These are phyloP conservation scores for Amaranthus palmeri DNA, from an alignment of 148 eudicot species.

Conservation along the genomic window DNA sequence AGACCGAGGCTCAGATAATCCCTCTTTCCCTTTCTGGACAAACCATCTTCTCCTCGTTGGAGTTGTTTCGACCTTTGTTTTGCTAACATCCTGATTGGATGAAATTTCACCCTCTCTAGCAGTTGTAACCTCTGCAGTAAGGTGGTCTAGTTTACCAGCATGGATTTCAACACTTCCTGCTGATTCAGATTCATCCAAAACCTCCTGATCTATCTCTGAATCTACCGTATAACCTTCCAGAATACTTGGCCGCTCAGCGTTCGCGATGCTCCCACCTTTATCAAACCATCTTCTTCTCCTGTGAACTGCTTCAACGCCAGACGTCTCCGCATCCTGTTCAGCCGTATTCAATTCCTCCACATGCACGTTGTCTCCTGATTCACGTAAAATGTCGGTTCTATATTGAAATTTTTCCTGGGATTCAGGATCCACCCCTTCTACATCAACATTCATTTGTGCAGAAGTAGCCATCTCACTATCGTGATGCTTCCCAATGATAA, in stretches of 20 bases:
- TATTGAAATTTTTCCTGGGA: conserved; percentile 28
- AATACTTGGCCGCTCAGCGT: conserved; percentile 27
- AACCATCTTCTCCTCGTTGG: conserved; percentile 39
- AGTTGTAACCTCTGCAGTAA: conserved; percentile 7
- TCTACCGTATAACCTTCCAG: conserved; percentile 28
- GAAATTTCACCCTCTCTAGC: conserved; percentile 18
- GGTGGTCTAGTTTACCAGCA: conserved; percentile 18
- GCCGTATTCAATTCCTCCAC: conserved; percentile 24
- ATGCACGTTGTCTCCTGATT: conserved; percentile 15
- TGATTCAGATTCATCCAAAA: conserved; percentile 28
- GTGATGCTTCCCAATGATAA: conserved; percentile 11
- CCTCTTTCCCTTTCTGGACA: conserved; percentile 34
- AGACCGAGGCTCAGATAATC: conserved; percentile 33
- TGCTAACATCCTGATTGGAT: conserved; percentile 13
- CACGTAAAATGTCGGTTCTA: conserved; percentile 15
- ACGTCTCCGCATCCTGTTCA: conserved; percentile 27
- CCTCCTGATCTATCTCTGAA: conserved; percentile 33
- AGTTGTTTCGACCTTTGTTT: conserved; percentile 24
- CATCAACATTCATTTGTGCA: conserved; percentile 27
- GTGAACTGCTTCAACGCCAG: conserved; percentile 32
- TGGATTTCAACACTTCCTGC: conserved; percentile 32
- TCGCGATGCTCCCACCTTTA: conserved; percentile 20
- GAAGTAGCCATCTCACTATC: conserved; percentile 26
- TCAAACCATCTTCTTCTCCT: conserved; percentile 43
- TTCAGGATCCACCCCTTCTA: conserved; percentile 28